Evolutionary conservation across 495 filamentous ascomycete genomes (phyloP), one percentile per base, ranked within the genome.

Genomic region (Hypomontagnella monticulosa): DNA sequence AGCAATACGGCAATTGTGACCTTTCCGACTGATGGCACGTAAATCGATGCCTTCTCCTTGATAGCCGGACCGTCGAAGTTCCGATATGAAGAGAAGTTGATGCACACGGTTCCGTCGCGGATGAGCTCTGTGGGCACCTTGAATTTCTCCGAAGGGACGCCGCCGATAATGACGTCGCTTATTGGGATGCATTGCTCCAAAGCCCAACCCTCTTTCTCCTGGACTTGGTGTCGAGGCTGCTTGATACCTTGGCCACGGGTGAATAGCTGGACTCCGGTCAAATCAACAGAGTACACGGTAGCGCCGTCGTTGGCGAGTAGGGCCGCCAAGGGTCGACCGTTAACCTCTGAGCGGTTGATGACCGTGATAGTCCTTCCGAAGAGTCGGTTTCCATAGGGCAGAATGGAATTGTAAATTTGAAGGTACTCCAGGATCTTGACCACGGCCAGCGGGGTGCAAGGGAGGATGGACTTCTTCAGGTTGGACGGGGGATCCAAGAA

Each of bases 361-460:
- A 99, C 89, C 37, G 94, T 97, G 62, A 99, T 90, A 0, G 91
- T 96, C 62, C 90, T 88, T 1, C 95, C 95, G 68, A 93, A 93
- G 12, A 99, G 82, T 11, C 94, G 83, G 80, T 97, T 97, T 1
- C 95, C 95, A 70, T 96, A 94, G 5, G 92, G 92, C 44, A 98
- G 81, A 68, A 97, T 91, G n/a, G 89, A 89, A 81, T 97, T 97
- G 85, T 99, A 99, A 68, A 98, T 91, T 69, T 91, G 88, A 61
- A 97, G 84, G 79, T 96, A 88, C 76, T 99, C 95, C 38, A 99
- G 85, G 65, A 97, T 93, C 85, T 99, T 99, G 78, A 99, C 88
- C 60, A 96, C 87, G 27, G 95, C 95, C 32, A 99, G 84, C 16
- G 95, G 95, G 1, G 95, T 99, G 82, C 95, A 99, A 11, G 95